phyloP scores from a whole-genome alignment of 768 basidiomycete genomes.

The Ramaria rubella region DNA sequence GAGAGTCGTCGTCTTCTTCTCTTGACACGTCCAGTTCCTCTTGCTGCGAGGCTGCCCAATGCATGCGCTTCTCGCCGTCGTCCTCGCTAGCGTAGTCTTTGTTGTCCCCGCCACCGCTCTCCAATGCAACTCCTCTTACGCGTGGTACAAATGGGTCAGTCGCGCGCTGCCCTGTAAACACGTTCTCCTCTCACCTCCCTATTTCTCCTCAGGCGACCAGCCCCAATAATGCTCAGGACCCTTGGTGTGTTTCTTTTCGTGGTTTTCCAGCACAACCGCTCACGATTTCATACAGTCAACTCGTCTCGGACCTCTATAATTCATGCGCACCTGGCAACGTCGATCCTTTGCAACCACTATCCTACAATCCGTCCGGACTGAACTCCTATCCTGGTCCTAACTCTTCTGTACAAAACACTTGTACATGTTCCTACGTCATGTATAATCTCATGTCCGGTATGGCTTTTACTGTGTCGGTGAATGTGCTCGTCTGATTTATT shows the following conservation, averaged over 20 bases:
- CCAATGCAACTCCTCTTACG: constrained; percentile 7
- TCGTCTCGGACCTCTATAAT: neutral
- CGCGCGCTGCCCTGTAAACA: too few relatives aligned
- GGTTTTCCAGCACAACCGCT: neutral
- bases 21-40: neutral
- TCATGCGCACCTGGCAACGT: constrained; percentile 7
- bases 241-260: neutral
- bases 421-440: constrained; percentile 10
- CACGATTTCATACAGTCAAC: neutral
- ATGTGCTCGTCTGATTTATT: neutral
- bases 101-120: neutral
- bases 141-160: constrained; percentile 11
- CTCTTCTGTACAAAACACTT: constrained; percentile 7
- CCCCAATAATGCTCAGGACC: neutral
- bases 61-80: constrained; percentile 6
- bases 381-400: constrained; percentile 8
- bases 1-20: neutral
- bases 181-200: neutral
- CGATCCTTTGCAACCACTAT: constrained; percentile 4
- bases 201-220: neutral
- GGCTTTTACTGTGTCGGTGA: neutral
- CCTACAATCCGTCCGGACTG: constrained; percentile 3
- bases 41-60: constrained; percentile 8
- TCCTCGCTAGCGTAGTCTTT: constrained; percentile 2
- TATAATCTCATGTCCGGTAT: constrained; percentile 11